A percentile compares a stretch with the other conserved stretches of the same genome.
These are phyloP conservation scores for Yarrowia osloensis DNA, from an alignment of 805 yeast species.

Conservation along the genomic window DNA sequence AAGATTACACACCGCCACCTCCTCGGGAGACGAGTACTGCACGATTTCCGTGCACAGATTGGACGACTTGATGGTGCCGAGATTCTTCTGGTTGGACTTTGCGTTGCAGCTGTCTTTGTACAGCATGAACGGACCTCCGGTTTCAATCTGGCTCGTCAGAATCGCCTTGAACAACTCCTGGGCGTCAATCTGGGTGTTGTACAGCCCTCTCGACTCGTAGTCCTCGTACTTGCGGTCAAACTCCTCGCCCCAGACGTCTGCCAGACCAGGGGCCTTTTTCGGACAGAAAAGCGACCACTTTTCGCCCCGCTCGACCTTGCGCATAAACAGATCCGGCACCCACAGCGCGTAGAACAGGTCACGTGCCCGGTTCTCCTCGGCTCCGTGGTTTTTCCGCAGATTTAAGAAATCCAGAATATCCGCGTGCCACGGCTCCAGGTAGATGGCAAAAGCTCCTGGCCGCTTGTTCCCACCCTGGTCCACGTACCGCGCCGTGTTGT, in stretches of 20 bases:
- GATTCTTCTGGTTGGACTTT: conserved; percentile 83
- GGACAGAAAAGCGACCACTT: conserved; percentile 91
- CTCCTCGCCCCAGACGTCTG: conserved; percentile 77
- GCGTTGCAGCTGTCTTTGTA: conserved; percentile 90
- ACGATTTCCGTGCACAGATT: conserved; percentile 90
- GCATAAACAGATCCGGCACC: conserved; percentile 93
- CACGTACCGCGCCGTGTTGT: conserved; percentile 90
- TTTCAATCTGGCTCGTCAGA: conserved; percentile 85
- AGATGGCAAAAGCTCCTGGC: conserved; percentile 93
- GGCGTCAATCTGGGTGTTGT: conserved; percentile 64
- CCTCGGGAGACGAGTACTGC: conserved; percentile 82
- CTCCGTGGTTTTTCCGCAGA: conserved; percentile 87
- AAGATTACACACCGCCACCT: conserved; percentile 90
- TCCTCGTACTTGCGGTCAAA: conserved; percentile 65
- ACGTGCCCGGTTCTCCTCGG: conserved; percentile 87
- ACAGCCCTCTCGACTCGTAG: conserved; percentile 70
- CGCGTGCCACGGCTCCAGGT: conserved; percentile 94
- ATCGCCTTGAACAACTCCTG: conserved; percentile 86
- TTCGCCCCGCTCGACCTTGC: conserved; percentile 68
- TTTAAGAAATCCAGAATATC: conserved; percentile 83
- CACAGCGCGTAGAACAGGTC: conserved; percentile 90
- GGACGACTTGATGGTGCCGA: conserved; percentile 88
- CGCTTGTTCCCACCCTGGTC: conserved; percentile 97
- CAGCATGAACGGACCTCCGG: conserved; percentile 92
- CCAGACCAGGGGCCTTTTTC: conserved; percentile 77